These are phyloP conservation scores for Pulveroboletus ravenelii DNA, from an alignment of 768 basidiomycete genomes.

Conservation along the genomic window DNA sequence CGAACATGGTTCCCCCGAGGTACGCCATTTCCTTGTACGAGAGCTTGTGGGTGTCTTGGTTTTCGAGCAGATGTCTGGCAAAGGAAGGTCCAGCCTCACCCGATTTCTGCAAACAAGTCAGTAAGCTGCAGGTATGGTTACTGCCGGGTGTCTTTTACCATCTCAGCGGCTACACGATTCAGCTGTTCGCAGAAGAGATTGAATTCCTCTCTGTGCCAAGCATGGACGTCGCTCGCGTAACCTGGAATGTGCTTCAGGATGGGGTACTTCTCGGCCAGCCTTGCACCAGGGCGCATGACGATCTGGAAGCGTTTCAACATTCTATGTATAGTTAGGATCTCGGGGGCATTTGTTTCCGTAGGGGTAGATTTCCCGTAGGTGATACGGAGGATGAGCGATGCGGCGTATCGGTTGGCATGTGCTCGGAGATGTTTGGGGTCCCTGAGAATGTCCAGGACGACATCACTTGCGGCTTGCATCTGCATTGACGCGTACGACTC, in stretches of 20 bases:
- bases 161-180: constrained; percentile 38
- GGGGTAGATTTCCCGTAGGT: constrained; percentile 34
- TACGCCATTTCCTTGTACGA: constrained; percentile 57
- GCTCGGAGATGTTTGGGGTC: constrained; percentile 45
- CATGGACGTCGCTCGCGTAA: constrained; percentile 52
- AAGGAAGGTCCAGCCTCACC: constrained; percentile 40
- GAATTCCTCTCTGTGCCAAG: constrained; percentile 54
- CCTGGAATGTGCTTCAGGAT: constrained; percentile 50
- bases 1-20: constrained; percentile 60
- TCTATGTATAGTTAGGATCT: constrained; percentile 32
- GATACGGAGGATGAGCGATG: constrained; percentile 33
- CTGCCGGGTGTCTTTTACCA: constrained; percentile 31
- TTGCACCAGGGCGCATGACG: constrained; percentile 34
- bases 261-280: constrained; percentile 35
- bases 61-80: constrained; percentile 53
- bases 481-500: constrained; percentile 47
- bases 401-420: constrained; percentile 45
- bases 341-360: constrained; percentile 26
- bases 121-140: not conserved
- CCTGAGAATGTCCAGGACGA: constrained; percentile 29
- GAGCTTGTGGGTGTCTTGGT: constrained; percentile 49
- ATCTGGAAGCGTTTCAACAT: constrained; percentile 33
- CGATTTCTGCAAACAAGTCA: constrained; percentile 8
- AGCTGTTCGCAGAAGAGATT: constrained; percentile 52
- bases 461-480: constrained; percentile 32